These are phyloP conservation scores for Verticillium nonalfalfae DNA, from an alignment of 2,329 filamentous ascomycete species.

Conservation along the genomic window DNA sequence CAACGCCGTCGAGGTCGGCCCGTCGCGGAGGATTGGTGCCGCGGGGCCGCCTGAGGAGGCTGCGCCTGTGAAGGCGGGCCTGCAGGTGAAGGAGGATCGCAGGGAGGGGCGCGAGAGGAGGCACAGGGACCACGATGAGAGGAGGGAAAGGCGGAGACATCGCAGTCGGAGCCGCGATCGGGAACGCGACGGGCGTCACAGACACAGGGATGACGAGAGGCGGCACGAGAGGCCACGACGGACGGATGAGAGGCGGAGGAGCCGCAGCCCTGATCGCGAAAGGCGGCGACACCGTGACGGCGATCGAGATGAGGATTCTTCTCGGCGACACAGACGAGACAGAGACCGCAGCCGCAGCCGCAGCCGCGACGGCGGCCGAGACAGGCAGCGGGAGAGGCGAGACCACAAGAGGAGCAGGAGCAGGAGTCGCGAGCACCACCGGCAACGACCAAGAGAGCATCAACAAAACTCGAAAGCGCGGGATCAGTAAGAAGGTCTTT, in stretches of 20 bases:
- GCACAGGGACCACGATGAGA: conserved; percentile 23
- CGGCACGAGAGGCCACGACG: conserved; percentile 14
- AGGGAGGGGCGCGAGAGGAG: conserved; percentile 17
- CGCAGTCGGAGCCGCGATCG: conserved; percentile 26
- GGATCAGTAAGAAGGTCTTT: not conserved
- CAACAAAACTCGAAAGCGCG: conserved; percentile 7
- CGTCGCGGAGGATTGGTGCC: conserved; percentile 24
- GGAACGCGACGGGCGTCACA: conserved; percentile 17
- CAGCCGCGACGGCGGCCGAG: not conserved
- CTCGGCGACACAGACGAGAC: conserved; percentile 3
- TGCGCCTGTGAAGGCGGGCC: conserved; percentile 14
- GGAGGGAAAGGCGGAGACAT: conserved; percentile 23
- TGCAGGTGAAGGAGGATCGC: conserved; percentile 13
- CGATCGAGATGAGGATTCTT: not conserved
- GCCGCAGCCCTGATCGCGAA: conserved; percentile 4
- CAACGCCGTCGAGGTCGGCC: conserved; percentile 62
- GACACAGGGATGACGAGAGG: conserved; percentile 15
- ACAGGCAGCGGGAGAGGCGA: conserved; percentile 2
- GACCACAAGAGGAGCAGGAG: conserved; percentile 9
- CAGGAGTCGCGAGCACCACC: conserved; percentile 2
- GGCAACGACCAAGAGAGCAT: conserved; percentile 3
- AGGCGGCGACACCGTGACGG: conserved; percentile 3
- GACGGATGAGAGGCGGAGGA: conserved; percentile 12
- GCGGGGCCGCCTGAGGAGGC: conserved; percentile 14
- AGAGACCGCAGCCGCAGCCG: not conserved